These are phyloP conservation scores for Diaporthe vaccinii DNA, from an alignment of 2,329 filamentous ascomycete genomes.

Conservation along the genomic window DNA sequence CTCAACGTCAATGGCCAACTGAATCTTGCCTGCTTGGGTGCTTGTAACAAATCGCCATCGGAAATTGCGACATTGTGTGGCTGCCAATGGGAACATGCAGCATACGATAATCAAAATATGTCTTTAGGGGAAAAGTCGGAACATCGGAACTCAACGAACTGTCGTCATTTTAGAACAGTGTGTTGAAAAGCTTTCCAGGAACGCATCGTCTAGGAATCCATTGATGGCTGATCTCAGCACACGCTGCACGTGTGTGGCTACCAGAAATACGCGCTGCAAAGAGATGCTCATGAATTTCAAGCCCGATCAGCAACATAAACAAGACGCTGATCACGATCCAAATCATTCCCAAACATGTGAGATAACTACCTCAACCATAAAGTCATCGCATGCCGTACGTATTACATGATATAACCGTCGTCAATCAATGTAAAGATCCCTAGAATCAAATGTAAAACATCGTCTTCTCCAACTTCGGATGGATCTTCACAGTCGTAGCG, in stretches of 20 bases:
- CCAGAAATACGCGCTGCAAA: not conserved
- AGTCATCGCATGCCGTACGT: not conserved
- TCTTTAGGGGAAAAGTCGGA: too few species aligned
- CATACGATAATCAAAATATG: too few species aligned
- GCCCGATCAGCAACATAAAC: not conserved
- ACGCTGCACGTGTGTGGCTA: not conserved
- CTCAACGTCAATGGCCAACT: rapidly evolving
- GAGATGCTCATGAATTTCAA: not conserved
- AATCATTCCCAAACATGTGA: not conserved
- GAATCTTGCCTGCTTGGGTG: rapidly evolving
- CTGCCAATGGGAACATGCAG: not conserved
- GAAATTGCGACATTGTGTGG: not conserved
- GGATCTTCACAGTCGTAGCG: conserved; percentile 45
- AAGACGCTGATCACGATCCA: not conserved
- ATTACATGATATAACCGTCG: not conserved
- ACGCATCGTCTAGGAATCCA: not conserved
- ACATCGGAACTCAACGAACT: not conserved
- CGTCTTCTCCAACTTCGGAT: conserved; percentile 51
- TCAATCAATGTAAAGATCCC: not conserved
- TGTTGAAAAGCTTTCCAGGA: not conserved
- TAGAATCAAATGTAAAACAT: conserved; percentile 60
- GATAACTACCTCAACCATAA: not conserved
- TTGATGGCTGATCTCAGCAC: not conserved
- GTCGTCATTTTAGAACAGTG: too few species aligned
- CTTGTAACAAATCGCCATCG: not conserved